These are phyloP conservation scores for Ottelia alismoides DNA, from an alignment of 106 monocot species.

Conservation along the genomic window DNA sequence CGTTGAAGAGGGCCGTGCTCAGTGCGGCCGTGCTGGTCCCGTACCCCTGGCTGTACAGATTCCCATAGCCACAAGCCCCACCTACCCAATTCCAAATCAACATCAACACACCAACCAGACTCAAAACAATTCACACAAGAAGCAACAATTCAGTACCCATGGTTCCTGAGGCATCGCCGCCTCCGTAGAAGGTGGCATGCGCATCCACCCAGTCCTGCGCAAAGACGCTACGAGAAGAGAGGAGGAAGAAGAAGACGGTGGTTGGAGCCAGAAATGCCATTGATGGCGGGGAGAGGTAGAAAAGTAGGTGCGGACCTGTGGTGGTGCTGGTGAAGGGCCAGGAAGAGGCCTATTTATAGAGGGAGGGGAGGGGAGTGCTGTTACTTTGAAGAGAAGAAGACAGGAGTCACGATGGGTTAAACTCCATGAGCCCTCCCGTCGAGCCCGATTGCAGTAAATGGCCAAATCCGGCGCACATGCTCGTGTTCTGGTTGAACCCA, in stretches of 20 bases:
- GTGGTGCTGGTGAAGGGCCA: too few species aligned
- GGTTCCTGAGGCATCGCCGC: slow-evolving; percentile 45
- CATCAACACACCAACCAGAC: background rate
- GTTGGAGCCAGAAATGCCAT: background rate
- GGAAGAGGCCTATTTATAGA: too few species aligned
- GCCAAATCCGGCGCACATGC: too few species aligned
- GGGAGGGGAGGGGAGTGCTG: too few species aligned
- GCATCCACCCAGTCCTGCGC: slow-evolving; percentile 26
- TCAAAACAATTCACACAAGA: too few species aligned
- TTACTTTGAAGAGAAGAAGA: too few species aligned
- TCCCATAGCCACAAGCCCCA: too few species aligned
- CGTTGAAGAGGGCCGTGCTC: slow-evolving; percentile 2
- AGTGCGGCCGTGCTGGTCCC: slow-evolving; percentile 1
- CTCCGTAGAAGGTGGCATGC: slow-evolving; percentile 54
- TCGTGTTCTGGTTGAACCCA: too few species aligned
- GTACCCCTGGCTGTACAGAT: slow-evolving; percentile 7
- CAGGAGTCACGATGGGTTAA: too few species aligned
- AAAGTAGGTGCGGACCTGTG: too few species aligned
- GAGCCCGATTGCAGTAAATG: too few species aligned
- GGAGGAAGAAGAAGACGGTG: slow-evolving; percentile 5
- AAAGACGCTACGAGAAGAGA: background rate
- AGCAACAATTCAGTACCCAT: slow-evolving; percentile 17
- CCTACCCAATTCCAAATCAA: background rate
- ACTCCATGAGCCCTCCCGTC: too few species aligned
- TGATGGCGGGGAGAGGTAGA: background rate